Base-by-base conservation (phyloP, 129 eudicot species). In the Artemisia annua region DNA sequence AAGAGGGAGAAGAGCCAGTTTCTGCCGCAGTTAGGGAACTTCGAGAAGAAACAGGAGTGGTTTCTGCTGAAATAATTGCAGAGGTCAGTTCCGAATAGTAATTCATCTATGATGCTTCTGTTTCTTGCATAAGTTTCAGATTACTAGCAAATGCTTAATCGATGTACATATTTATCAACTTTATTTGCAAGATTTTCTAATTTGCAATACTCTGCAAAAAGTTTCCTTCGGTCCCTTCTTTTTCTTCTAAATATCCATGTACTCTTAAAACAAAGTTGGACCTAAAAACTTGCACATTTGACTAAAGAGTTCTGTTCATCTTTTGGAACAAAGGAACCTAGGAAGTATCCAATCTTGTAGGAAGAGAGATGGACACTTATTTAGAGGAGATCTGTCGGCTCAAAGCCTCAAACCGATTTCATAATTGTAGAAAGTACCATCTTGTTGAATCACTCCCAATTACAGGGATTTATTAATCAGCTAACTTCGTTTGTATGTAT, bases 31-130 rank as follows among this genome's bases (percentile, higher is more conserved):
- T 90, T 54, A 79, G 99, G 79, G 97, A 90, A 66, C 84, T 94
- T 75, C 83, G 86, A 75, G 99, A 94, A 83, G 99, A 94, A 88
- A 94, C 99, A 35, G 99, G 99, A 62, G 84, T 94, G 18, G 86
- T 81, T 59, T 94, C 97, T 69, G 93, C 91, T 78, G 97, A 90
- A 81, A 78, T 94, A 61, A 83, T 94, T 66, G 91, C 91, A 1
- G 97, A 94, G 99, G 99, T 94, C 62, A 44, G 79, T 75, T 55
- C 58, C 44, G 71, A 24, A 30, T 67, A 5, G 67, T 2, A 11
- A 48, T 70, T 32, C 72, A 64, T 46, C 65, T 26, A 22, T 1
- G 28, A 60, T 48, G 58, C 48, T 67, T 73, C 17, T 73, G 77
- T 26, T 50, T n/a, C 77, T 48, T 19, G 19, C 69, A 62, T 15